phyloP scores from a whole-genome alignment of 2,329 filamentous ascomycete species.

The Boeremia exigua region DNA sequence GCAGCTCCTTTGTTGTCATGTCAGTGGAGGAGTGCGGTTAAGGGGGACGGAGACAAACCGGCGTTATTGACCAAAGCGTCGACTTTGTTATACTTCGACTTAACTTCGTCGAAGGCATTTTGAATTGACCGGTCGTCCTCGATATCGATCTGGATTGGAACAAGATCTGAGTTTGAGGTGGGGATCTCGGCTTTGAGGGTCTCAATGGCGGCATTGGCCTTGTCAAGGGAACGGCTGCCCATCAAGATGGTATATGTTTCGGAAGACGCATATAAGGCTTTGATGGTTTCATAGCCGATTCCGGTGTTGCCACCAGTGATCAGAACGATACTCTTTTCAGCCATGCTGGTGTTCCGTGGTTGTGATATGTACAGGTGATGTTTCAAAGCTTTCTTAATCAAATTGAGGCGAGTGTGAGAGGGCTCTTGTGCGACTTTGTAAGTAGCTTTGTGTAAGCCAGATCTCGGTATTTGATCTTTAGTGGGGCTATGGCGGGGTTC shows the following conservation, averaged over 20 bases:
- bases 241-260: constrained; percentile 63
- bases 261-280: constrained; percentile 57
- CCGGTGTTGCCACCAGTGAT: constrained; percentile 51
- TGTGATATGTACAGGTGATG: too few species aligned
- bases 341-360: background rate
- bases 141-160: constrained; percentile 59
- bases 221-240: constrained; percentile 59
- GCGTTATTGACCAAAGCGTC: constrained; percentile 53
- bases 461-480: background rate
- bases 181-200: constrained; percentile 51
- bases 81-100: constrained; percentile 8
- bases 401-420: too few species aligned
- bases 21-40: too few species aligned
- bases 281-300: constrained; percentile 65
- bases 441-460: background rate
- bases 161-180: constrained; percentile 49
- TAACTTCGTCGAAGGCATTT: constrained; percentile 52
- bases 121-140: constrained; percentile 59
- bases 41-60: constrained; percentile 23
- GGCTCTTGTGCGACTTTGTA: too few species aligned
- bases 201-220: constrained; percentile 57
- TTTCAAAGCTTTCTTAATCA: too few species aligned
- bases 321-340: background rate
- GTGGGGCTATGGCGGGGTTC: background rate
- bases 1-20: constrained; percentile 18